Evolutionary conservation across 148 eudicot species (phyloP).

Genomic region (Arctostaphylos glauca): DNA sequence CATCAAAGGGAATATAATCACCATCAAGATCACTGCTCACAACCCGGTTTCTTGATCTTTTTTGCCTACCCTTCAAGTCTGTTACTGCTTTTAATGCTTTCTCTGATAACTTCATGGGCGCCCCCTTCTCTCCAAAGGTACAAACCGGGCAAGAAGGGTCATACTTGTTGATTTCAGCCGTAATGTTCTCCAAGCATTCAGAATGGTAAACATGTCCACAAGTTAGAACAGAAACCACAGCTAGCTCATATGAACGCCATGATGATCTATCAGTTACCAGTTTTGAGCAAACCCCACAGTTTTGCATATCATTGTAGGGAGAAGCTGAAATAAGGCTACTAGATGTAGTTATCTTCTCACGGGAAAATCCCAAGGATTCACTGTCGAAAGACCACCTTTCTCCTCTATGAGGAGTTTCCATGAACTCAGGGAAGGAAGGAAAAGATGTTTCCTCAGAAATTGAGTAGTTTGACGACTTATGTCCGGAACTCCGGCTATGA

Average conservation of each 20-base stretch:
- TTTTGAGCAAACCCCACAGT: conserved; percentile 76
- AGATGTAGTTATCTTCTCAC: conserved; percentile 41
- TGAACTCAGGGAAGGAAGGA: conserved; percentile 55
- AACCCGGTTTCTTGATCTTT: conserved; percentile 52
- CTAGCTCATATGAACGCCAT: conserved; percentile 62
- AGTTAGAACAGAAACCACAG: conserved; percentile 65
- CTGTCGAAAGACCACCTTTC: conserved; percentile 80
- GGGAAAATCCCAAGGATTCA: conserved; percentile 43
- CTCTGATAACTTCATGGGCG: conserved; percentile 43
- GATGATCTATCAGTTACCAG: conserved; percentile 61
- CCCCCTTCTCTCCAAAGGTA: conserved; percentile 72
- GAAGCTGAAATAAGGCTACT: conserved; percentile 38
- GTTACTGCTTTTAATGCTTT: conserved; percentile 57
- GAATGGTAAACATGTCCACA: conserved; percentile 88
- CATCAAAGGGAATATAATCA: conserved; percentile 40
- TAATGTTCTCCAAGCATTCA: conserved; percentile 80
- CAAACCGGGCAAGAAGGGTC: conserved; percentile 89
- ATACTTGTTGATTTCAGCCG: conserved; percentile 63
- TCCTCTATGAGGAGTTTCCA: conserved; percentile 52
- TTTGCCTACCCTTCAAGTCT: conserved; percentile 51
- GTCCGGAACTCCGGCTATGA: conserved; percentile 53
- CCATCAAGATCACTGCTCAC: conserved; percentile 36
- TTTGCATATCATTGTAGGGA: conserved; percentile 42
- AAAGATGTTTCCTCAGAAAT: conserved; percentile 51
- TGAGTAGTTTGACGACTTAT: conserved; percentile 63